Evolutionary conservation across 306 rosid genomes (phyloP).

Genomic region (Hippophae rhamnoides): DNA sequence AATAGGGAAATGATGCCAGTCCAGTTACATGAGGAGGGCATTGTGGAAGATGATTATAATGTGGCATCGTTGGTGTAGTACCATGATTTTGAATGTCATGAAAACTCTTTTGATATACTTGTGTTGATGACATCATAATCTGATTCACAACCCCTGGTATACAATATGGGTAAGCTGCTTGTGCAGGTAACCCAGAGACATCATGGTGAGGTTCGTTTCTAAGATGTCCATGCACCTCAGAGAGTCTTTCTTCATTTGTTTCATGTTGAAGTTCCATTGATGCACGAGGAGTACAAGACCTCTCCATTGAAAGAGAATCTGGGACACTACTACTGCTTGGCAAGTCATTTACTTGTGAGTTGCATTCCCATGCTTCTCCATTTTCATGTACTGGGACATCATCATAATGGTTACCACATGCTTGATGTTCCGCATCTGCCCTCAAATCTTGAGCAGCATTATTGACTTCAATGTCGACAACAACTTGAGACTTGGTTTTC

Average conservation of each 20-base stretch:
- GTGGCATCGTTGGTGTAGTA: constrained; percentile 44
- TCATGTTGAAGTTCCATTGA: constrained; percentile 47
- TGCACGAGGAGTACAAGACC: constrained; percentile 73
- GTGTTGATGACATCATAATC: constrained; percentile 60
- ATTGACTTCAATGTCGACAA: constrained; percentile 26
- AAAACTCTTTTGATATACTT: constrained; percentile 56
- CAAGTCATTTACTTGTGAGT: constrained; percentile 53
- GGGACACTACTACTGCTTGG: constrained; percentile 60
- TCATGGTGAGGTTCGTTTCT: constrained; percentile 46
- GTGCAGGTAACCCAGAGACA: constrained; percentile 39
- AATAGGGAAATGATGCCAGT: constrained; percentile 62
- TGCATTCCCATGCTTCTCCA: constrained; percentile 54
- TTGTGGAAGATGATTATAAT: constrained; percentile 59
- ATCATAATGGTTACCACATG: constrained; percentile 28
- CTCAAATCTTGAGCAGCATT: constrained; percentile 22
- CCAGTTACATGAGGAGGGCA: constrained; percentile 63
- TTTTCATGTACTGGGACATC: constrained; percentile 37
- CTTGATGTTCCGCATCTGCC: constrained; percentile 35
- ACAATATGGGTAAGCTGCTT: constrained; percentile 63
- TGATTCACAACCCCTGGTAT: constrained; percentile 61
- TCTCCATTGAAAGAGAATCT: constrained; percentile 73
- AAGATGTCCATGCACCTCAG: constrained; percentile 31
- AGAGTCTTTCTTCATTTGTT: constrained; percentile 40
- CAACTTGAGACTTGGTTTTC: constrained; percentile 41
- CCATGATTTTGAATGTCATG: constrained; percentile 64